These are phyloP conservation scores for Telfairia occidentalis DNA, from an alignment of 331 rosid species.

Conservation along the genomic window DNA sequence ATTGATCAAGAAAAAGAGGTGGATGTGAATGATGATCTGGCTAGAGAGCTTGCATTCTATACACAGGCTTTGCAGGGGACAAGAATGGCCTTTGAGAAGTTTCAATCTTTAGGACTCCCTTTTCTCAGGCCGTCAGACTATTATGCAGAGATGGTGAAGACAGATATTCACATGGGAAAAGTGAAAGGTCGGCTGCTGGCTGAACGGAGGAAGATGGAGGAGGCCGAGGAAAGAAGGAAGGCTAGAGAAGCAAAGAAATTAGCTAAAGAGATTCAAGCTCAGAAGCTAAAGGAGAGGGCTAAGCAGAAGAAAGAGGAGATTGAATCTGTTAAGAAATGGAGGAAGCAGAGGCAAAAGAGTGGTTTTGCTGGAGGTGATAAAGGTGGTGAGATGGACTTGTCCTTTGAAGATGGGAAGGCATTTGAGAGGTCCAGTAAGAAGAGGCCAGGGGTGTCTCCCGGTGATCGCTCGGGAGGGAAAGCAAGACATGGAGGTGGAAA, in stretches of 20 bases:
- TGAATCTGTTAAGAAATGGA: slow-evolving; percentile 78
- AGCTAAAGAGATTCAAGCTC: slow-evolving; percentile 58
- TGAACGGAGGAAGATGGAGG: slow-evolving; percentile 60
- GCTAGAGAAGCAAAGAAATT: slow-evolving; percentile 58
- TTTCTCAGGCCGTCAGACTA: slow-evolving; percentile 61
- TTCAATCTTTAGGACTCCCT: slow-evolving; percentile 45
- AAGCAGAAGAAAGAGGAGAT: slow-evolving; percentile 68
- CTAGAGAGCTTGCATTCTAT: slow-evolving; percentile 51
- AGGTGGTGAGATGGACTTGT: slow-evolving; percentile 26
- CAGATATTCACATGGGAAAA: slow-evolving; percentile 61
- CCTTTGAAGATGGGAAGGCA: slow-evolving; percentile 46
- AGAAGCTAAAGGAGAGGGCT: slow-evolving; percentile 59
- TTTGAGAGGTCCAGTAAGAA: slow-evolving; percentile 43
- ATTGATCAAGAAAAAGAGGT: slow-evolving; percentile 36
- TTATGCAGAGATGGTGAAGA: slow-evolving; percentile 77
- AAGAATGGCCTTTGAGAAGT: slow-evolving; percentile 49
- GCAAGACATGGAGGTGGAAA: slow-evolving; percentile 22
- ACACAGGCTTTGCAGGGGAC: slow-evolving; percentile 70
- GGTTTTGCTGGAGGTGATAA: slow-evolving; percentile 45
- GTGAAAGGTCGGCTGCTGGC: slow-evolving; percentile 55
- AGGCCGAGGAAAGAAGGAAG: slow-evolving; percentile 68
- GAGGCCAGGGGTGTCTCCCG: slow-evolving; percentile 43
- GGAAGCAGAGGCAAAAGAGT: slow-evolving; percentile 69
- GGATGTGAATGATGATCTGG: slow-evolving; percentile 61
- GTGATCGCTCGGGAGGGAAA: slow-evolving; percentile 59